Base-by-base conservation (phyloP, 1,284 basidiomycete species). In the Sporisorium sorghi region DNA sequence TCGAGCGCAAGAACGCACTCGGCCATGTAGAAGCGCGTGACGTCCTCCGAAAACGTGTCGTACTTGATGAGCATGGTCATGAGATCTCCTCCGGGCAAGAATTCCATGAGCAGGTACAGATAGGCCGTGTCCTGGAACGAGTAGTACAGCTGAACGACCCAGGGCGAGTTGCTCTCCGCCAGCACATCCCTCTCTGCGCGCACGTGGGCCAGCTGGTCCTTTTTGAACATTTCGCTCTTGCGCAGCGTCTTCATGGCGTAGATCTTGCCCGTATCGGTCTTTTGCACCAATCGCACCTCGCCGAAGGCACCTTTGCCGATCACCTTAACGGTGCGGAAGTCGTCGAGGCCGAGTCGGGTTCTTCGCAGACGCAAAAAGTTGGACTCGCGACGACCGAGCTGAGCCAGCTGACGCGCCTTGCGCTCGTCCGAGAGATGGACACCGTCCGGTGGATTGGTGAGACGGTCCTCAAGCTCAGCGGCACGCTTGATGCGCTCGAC, bases 41-140 rank as follows among this genome's bases (percentile, higher is more conserved):
- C 96, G 84, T 99, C 96, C 85, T 99, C 96, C 10, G 93, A 94
- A 86, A 99, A 99, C 1, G 96, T 93, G 85, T 99, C 96, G 86
- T 99, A 98, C 86, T 98, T 98, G 91, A 99, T 99, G 74, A 99
- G 88, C 96, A 98, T 99, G 37, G 91, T 89, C 96, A 99, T 98
- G 68, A 99, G 87, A 85, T 99, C 96, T 23, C 96, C 96, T 47
- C 96, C 96, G 30, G 96, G 95, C 58, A 99, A 88, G 87, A 98
- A 99, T 86, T 98, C 96, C 96, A 99, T 99, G 86, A 99, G 92
- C 67, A 99, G 89, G 86, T 97, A 99, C 37, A 99, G 90, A 83
- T 97, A 98, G 47, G 94, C 88, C 19, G 93, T 90, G 85, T 97
- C 95, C 85, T 99, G 96, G 88, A 99, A 99, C 23, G 96, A 97